A percentile compares a stretch with the other conserved stretches of the same genome.
Evolutionary conservation across 2,329 filamentous ascomycete genomes (phyloP).

Genomic region (Pleomassaria siparia): DNA sequence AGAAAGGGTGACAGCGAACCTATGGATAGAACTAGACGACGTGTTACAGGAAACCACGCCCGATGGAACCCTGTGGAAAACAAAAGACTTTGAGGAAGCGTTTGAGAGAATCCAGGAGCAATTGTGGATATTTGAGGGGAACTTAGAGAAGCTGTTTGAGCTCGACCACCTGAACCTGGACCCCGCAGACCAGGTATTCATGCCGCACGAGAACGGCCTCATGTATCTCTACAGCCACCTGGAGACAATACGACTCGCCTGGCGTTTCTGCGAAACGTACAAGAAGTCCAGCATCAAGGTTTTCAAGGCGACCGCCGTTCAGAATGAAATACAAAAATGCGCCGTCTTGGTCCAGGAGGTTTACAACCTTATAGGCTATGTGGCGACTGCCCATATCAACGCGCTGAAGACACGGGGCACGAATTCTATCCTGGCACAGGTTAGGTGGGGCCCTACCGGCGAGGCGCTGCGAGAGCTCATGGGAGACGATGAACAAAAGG

Average conservation of each 20-base stretch:
- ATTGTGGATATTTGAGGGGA: background rate
- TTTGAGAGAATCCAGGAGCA: background rate
- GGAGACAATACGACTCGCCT: slow-evolving; percentile 20
- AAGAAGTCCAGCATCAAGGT: slow-evolving; percentile 18
- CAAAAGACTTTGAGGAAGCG: background rate
- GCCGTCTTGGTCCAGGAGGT: background rate
- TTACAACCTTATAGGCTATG: background rate
- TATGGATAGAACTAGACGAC: too few species aligned
- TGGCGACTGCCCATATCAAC: slow-evolving; percentile 11
- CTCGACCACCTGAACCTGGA: background rate
- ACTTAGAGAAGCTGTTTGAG: background rate
- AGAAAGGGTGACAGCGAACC: background rate
- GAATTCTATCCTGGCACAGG: slow-evolving; percentile 23
- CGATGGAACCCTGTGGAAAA: background rate
- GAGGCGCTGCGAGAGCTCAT: slow-evolving; percentile 21
- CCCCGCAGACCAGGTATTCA: slow-evolving; percentile 15
- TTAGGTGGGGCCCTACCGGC: slow-evolving; percentile 26
- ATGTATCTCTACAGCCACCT: slow-evolving; percentile 25
- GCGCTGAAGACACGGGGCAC: slow-evolving; percentile 22
- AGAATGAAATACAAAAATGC: background rate
- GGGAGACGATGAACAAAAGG: slow-evolving; percentile 22
- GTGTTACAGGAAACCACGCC: background rate
- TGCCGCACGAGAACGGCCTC: slow-evolving; percentile 29
- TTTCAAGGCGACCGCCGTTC: slow-evolving; percentile 12
- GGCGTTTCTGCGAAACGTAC: slow-evolving; percentile 16